Evolutionary conservation across 83 land plant genomes (phyloP), one percentile per base, ranked within the genome.

Genomic region (Picea abies): DNA sequence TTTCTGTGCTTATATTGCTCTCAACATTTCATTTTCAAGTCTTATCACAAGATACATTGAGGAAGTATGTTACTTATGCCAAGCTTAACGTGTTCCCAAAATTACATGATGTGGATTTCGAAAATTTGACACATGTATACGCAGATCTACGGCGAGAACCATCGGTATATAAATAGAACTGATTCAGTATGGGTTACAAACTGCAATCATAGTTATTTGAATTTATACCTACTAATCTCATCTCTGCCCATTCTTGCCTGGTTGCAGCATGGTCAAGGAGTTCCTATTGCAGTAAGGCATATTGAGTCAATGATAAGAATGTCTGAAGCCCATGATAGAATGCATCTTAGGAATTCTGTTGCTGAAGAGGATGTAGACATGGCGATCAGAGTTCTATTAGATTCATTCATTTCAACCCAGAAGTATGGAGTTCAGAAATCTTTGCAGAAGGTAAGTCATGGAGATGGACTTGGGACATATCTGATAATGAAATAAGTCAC

Each of bases 361-460:
- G 84, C 86, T 47, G 97, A 97, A 72, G 99, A 95, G 83, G 98
- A 97, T 88, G 99, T 97, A 47, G 95, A 94, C 76, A 97, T 97
- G 98, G 97, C 97, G 1, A 97, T 95, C 37, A 92, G 99, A 29
- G 98, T 97, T 15, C 70, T 96, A 37, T 91, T 97, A 22, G 99
- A 96, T 44, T 97, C 98, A 0, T 97, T 97, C 78, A 97, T 96
- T 64, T 93, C 99, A 61, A 97, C 98, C 4, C 99, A 97, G 85
- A 97, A 97, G 79, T 95, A 91, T 85, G 99, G 99, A 9, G 99
- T 97, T n/a, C 98, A 97, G 58, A 97, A 94, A 86, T 91, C 95
- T 73, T 82, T 97, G 49, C 93, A 97, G 75, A 97, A 95, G 99
- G 99, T 97, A 79, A 61, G 25, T 17, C 17, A 15, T n/a, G 25